Percentiles rank a stretch among this genome's conserved stretches.
phyloP scores from a whole-genome alignment of 2,329 filamentous ascomycete genomes.

The Calonectria naviculata region DNA sequence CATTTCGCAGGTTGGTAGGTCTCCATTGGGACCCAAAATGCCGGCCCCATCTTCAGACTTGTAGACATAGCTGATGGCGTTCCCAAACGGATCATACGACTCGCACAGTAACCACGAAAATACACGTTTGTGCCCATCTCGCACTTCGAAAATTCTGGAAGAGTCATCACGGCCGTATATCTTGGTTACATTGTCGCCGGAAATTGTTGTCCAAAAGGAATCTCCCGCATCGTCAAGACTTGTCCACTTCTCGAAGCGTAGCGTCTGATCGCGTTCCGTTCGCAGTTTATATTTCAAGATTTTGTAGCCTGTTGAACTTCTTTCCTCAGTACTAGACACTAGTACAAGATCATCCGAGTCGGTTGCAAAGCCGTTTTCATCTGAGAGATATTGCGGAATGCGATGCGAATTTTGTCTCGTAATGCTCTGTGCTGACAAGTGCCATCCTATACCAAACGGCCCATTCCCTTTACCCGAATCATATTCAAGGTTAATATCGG shows the following conservation, averaged over 20 bases:
- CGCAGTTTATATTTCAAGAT: neutral
- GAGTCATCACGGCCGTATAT: neutral
- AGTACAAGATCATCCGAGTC: neutral
- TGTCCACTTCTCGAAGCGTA: neutral
- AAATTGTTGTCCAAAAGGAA: neutral
- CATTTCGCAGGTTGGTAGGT: neutral
- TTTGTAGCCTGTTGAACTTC: neutral
- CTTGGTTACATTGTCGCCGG: neutral
- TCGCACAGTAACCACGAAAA: neutral
- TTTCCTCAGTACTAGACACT: neutral
- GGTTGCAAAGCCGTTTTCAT: neutral
- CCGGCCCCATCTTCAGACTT: neutral
- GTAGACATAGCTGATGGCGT: neutral
- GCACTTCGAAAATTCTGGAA: neutral
- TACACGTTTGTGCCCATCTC: neutral
- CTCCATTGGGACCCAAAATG: neutral
- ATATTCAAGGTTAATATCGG: neutral
- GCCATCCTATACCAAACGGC: slow-evolving; percentile 4
- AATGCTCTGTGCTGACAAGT: neutral
- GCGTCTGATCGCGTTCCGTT: neutral
- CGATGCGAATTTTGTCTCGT: neutral
- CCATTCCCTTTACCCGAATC: slow-evolving; percentile 7
- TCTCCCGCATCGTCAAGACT: neutral
- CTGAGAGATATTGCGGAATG: neutral
- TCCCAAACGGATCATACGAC: neutral